Conservation (phyloP, 2,329 filamentous ascomycete genomes). For the Fusarium illudens region DNA sequence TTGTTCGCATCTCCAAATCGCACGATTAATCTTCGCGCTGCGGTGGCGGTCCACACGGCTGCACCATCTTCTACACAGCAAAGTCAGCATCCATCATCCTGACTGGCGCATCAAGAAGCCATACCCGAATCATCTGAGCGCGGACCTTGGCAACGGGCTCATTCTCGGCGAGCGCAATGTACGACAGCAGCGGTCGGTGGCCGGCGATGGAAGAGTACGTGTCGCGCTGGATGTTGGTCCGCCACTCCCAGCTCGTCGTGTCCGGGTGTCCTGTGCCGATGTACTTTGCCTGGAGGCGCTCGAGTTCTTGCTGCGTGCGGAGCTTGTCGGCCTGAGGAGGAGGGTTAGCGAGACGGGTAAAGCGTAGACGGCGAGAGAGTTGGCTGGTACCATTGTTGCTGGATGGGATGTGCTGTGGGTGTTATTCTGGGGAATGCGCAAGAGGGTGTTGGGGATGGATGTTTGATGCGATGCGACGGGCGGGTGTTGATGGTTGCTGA, state of each 20-base stretch:
- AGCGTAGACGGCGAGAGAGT: background rate
- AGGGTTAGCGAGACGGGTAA: conserved; percentile 13
- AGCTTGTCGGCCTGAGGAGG: conserved; percentile 92
- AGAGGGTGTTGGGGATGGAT: background rate
- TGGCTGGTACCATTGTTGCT: conserved; percentile 38
- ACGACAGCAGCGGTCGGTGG: conserved; percentile 86
- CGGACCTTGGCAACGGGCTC: conserved; percentile 83
- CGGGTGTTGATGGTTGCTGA: background rate
- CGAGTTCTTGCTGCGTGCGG: conserved; percentile 95
- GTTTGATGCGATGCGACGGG: background rate
- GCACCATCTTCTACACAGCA: conserved; percentile 69
- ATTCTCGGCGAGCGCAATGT: conserved; percentile 89
- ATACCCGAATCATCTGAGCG: conserved; percentile 78
- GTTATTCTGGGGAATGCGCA: background rate
- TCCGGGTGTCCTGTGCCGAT: conserved; percentile 96
- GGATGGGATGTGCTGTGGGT: background rate
- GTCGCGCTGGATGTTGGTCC: conserved; percentile 93
- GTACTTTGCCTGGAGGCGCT: conserved; percentile 94
- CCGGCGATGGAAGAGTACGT: conserved; percentile 89
- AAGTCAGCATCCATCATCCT: background rate
- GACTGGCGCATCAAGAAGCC: conserved; percentile 28
- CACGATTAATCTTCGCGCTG: conserved; percentile 58
- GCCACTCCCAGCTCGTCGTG: conserved; percentile 97
- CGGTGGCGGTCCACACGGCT: conserved; percentile 67
- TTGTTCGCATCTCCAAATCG: background rate